Base-by-base conservation (phyloP, 2,329 filamentous ascomycete genomes). In the Beauveria australis region DNA sequence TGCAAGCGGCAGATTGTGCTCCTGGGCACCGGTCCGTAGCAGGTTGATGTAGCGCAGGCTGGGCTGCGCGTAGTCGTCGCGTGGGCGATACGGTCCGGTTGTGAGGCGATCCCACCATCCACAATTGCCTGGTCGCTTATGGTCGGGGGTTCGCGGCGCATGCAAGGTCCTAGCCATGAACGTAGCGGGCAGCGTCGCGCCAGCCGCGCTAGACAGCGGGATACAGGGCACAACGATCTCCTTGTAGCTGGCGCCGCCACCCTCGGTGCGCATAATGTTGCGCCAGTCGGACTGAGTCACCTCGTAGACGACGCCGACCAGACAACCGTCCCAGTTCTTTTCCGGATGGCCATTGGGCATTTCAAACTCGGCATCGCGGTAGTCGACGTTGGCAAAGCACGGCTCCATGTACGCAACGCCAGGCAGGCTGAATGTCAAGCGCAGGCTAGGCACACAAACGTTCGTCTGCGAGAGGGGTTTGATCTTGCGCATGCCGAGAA, bases 281-380 rank as follows among this genome's bases (percentile, higher is more conserved):
- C 86, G 82, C 71, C 90, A 99, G 75, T 99, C 94, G 48, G 81
- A 74, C 19, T 81, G 77, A 1, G 92, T 96, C 33, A 97, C 91
- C 76, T 97, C 92, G 76, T 99, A 99, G 4, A 97, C 94, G 18
- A 96, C 91, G 26, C 94, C 94, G 46, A 97, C 84, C 2, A 99
- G 81, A 5, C 91, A 90, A 68, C 92, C 92, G 64, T 85, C 78
- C 92, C 91, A 96, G 37, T 67, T 62, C 8, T 65, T 63, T 18
- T 66, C 64, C 14, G 54, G 33, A 8, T 1, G 49, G 5, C 30
- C 49, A 6, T 19, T 16, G 12, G 37, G 53, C 33, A 19, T 37
- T 47, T 49, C 67, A 22, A 64, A 63, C 5, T 67, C 66, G 64
- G 63, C 63, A 7, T 67, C 67, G 65, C 88, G 83, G 57, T 80